A percentile compares a stretch with the other conserved stretches of the same genome.
Evolutionary conservation across 345 rosid genomes (phyloP).

Genomic region (Euphorbia tirucalli): DNA sequence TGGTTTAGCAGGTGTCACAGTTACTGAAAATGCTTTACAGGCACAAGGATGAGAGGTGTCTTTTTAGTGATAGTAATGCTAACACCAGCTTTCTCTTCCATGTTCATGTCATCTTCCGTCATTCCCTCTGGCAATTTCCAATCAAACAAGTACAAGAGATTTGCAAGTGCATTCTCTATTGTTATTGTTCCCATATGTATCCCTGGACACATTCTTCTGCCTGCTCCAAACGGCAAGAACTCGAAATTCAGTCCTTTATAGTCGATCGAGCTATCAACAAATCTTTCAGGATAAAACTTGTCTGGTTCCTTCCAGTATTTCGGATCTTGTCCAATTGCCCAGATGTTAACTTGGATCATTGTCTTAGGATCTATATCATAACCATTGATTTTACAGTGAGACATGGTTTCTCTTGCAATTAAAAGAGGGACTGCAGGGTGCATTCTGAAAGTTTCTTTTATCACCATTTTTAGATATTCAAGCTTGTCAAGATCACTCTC

Average conservation of each 20-base stretch:
- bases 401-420: conserved; percentile 46
- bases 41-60: conserved; percentile 32
- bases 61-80: conserved; percentile 19
- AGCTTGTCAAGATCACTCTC: conserved; percentile 36
- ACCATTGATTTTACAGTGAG: conserved; percentile 38
- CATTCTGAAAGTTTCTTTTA: neutral
- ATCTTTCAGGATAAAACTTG: conserved; percentile 14
- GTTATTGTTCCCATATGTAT: neutral
- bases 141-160: conserved; percentile 39
- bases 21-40: conserved; percentile 12
- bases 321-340: neutral
- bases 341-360: neutral
- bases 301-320: conserved; percentile 1
- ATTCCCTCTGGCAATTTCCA: conserved; percentile 44
- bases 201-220: conserved; percentile 25
- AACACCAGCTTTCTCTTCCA: conserved; percentile 38
- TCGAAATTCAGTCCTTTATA: conserved; percentile 2
- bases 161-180: conserved; percentile 21
- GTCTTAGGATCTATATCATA: conserved; percentile 19
- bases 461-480: neutral
- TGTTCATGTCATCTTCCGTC: conserved; percentile 23
- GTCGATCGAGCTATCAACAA: neutral
- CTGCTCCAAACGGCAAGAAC: conserved; percentile 24
- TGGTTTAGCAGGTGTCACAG: too few species aligned
- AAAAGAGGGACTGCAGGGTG: conserved; percentile 28